Conservation (phyloP, 2,329 filamentous ascomycete species). For the Diaporthe sp. region DNA sequence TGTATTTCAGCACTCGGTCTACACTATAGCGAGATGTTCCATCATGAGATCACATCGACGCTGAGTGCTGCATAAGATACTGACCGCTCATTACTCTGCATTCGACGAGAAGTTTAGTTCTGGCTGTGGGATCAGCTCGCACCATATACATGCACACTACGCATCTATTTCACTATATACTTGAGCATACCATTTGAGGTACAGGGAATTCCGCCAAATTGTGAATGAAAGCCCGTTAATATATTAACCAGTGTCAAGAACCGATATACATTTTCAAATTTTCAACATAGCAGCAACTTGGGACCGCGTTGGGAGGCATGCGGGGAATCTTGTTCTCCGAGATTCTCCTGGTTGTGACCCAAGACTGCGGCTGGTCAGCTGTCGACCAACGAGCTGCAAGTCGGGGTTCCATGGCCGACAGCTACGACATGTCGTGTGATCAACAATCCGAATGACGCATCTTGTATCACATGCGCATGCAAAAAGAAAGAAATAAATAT, state of each 20-base stretch:
- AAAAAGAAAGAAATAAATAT: not conserved
- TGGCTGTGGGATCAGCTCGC: not conserved
- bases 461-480: constrained; percentile 9
- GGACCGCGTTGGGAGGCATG: not conserved
- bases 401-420: constrained; percentile 4
- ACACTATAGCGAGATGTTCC: constrained; percentile 3
- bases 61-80: not conserved
- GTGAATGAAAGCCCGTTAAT: not conserved
- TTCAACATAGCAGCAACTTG: not conserved
- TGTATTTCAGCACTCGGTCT: not conserved
- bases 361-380: constrained; percentile 19
- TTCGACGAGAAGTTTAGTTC: not conserved
- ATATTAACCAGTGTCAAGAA: not conserved
- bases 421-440: constrained; percentile 13
- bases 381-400: constrained; percentile 6
- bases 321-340: constrained; percentile 11
- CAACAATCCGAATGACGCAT: not conserved
- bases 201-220: no score
- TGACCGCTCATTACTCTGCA: constrained; percentile 7
- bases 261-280: not conserved
- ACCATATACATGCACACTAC: not conserved
- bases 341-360: not conserved
- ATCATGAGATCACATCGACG: constrained; percentile 5
- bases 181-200: not conserved
- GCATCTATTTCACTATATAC: not conserved